Base-by-base conservation (phyloP, 164 flowering plant genomes). In the Magnolia changhungtana region DNA sequence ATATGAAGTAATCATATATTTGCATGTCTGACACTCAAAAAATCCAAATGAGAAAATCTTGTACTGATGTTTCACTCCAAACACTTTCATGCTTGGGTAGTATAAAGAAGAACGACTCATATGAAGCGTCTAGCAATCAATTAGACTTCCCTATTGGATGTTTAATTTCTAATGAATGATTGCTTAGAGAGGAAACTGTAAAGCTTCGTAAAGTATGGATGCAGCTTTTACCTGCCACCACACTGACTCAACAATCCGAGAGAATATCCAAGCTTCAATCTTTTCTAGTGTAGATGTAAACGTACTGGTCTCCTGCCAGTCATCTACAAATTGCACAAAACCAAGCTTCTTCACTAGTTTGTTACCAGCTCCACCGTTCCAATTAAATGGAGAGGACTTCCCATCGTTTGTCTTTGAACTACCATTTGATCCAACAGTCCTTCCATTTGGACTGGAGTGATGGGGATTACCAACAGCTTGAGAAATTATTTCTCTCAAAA, bases 241-340 rank as follows among this genome's bases (percentile, higher is more conserved):
- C 24, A 96, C 92, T 27, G 98, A 96, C 78, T 96, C 99, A 63
- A 94, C 97, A 45, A 92, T 85, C 70, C 99, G 86, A 23, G 95
- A 94, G 83, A 96, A 96, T 49, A 96, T 93, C 99, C 98, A 94
- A 8, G 93, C 85, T 82, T 96, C 98, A 51, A 93, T 88, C 86
- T 87, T 93, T 79, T 91, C 95, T 70, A 96, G 72, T 31, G 98
- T 94, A 83, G 89, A 76, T 13, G 89, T 90, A 75, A 91, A 91
- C 65, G 98, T 90, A 74, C 89, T 85, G 23, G 95, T 96, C 78
- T 96, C 97, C 80, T 89, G 96, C 99, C 99, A 96, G 73, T 93
- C 97, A 50, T 90, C 95, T 50, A 81, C 75, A 79, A 88, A 74
- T 79, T 87, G 90, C 76, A 76, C 72, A 19, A 86, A 81, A 37